Evolutionary conservation across 1,284 basidiomycete genomes (phyloP).

Genomic region (Ustilago esculenta): DNA sequence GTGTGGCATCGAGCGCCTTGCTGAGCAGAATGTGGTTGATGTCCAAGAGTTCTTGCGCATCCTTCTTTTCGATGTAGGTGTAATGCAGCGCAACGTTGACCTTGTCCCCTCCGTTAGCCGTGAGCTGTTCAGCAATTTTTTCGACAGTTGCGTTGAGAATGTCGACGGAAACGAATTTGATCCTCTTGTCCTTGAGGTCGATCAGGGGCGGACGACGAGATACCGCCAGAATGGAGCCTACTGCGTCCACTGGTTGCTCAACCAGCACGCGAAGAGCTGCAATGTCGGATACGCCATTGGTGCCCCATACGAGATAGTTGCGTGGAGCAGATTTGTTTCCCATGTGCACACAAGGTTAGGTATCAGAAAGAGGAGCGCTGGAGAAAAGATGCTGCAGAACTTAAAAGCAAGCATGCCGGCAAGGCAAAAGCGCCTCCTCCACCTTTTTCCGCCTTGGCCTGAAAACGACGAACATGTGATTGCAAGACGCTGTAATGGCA

Average conservation of each 20-base stretch:
- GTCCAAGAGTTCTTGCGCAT: slow-evolving; percentile 32
- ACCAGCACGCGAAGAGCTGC: slow-evolving; percentile 40
- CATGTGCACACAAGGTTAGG: not conserved
- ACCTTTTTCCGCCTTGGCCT: not conserved
- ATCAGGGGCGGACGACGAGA: slow-evolving; percentile 37
- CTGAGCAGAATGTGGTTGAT: slow-evolving; percentile 36
- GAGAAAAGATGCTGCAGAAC: too few species aligned
- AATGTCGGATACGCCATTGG: slow-evolving; percentile 42
- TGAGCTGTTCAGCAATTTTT: slow-evolving; percentile 29
- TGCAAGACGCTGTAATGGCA: not conserved
- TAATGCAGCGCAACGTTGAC: slow-evolving; percentile 40
- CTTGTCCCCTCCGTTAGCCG: slow-evolving; percentile 26
- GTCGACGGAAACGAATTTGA: slow-evolving; percentile 46
- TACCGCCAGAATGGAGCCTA: slow-evolving; percentile 29
- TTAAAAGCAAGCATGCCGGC: too few species aligned
- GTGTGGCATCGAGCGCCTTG: slow-evolving; percentile 40
- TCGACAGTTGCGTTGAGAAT: slow-evolving; percentile 31
- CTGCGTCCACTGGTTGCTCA: slow-evolving; percentile 18
- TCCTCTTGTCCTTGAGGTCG: slow-evolving; percentile 34
- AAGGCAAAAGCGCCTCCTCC: slow-evolving; percentile 6
- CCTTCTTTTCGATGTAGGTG: slow-evolving; percentile 49
- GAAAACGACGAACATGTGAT: not conserved
- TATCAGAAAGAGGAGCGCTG: too few species aligned
- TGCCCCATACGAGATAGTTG: slow-evolving; percentile 41
- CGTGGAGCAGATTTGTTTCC: slow-evolving; percentile 17